Conservation (phyloP, 805 yeast species). For the Hagleromyces aurorensis region DNA sequence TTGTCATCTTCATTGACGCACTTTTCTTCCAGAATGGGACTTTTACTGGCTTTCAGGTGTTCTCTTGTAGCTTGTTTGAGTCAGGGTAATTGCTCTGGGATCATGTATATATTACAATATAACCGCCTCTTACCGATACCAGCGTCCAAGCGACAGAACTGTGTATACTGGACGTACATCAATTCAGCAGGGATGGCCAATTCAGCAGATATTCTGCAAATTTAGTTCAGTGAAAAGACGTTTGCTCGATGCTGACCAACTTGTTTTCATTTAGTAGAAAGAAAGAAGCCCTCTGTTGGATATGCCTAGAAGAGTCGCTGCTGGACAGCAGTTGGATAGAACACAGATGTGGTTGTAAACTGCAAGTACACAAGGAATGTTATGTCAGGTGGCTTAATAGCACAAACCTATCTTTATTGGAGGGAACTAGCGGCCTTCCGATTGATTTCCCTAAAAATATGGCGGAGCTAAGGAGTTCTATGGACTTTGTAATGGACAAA, state of each 20-base stretch:
- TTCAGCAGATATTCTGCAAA: too few relatives aligned
- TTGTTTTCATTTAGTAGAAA: conserved; percentile 1
- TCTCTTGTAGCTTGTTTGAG: too few relatives aligned
- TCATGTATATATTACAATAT: too few relatives aligned
- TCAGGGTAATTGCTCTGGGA: too few relatives aligned
- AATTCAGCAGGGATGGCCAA: too few relatives aligned
- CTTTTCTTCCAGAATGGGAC: too few relatives aligned
- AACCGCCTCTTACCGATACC: too few relatives aligned
- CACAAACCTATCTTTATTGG: conserved; percentile 9
- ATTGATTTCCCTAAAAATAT: conserved; percentile 5
- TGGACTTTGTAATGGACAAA: conserved; percentile 14
- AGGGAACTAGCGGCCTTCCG: conserved; percentile 4
- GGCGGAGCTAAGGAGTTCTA: conserved; percentile 10
- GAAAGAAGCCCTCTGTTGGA: conserved; percentile 22
- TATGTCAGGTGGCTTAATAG: conserved; percentile 20
- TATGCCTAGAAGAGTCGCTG: conserved; percentile 23
- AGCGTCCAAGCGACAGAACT: too few relatives aligned
- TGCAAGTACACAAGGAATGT: conserved; percentile 26
- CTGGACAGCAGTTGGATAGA: conserved; percentile 15
- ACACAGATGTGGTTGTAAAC: conserved; percentile 27
- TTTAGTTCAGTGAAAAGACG: too few relatives aligned
- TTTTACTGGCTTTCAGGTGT: too few relatives aligned
- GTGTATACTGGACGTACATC: too few relatives aligned
- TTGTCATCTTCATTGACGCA: too few relatives aligned
- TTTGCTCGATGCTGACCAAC: not conserved